Percentiles rank a stretch among this genome's conserved stretches.
phyloP scores from a whole-genome alignment of 2,329 filamentous ascomycete genomes.

The Xylaria sp. region DNA sequence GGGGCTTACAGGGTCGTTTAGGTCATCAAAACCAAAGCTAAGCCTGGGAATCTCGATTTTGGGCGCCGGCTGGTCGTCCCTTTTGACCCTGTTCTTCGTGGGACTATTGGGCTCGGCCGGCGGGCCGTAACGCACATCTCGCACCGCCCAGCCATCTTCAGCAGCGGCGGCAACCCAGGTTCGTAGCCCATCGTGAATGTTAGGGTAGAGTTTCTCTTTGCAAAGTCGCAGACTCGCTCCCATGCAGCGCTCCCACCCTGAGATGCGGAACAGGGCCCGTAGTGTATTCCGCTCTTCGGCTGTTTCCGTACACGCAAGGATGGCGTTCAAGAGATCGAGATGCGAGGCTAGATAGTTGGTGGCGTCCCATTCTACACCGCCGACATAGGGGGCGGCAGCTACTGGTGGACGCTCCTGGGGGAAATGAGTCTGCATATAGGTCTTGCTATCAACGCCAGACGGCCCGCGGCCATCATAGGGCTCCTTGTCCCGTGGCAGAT shows the following conservation, averaged over 20 bases:
- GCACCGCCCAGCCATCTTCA: conserved; percentile 89
- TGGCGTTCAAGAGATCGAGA: conserved; percentile 90
- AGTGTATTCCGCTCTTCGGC: conserved; percentile 77
- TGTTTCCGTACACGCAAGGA: conserved; percentile 83
- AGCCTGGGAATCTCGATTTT: conserved; percentile 71
- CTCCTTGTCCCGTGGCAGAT: conserved; percentile 65
- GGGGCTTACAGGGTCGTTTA: conserved; percentile 36
- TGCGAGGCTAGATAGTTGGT: conserved; percentile 96
- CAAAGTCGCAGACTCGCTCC: conserved; percentile 86
- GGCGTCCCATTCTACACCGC: conserved; percentile 98
- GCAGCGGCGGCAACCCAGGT: conserved; percentile 90
- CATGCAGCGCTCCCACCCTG: conserved; percentile 91
- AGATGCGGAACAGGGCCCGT: conserved; percentile 80
- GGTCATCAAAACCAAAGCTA: conserved; percentile 58
- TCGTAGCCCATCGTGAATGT: conserved; percentile 87
- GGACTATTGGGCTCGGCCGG: conserved; percentile 56
- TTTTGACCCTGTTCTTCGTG: conserved; percentile 56
- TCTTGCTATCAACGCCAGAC: conserved; percentile 57
- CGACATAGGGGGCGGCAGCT: conserved; percentile 93
- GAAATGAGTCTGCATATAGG: conserved; percentile 78
- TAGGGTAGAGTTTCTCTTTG: conserved; percentile 97
- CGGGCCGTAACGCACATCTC: conserved; percentile 81
- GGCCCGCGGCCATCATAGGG: conserved; percentile 49
- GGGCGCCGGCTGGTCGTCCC: conserved; percentile 66
- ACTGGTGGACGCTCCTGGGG: conserved; percentile 89